Conservation (phyloP, 208 protist genomes). For the Kentomonas sorsogonicus region DNA sequence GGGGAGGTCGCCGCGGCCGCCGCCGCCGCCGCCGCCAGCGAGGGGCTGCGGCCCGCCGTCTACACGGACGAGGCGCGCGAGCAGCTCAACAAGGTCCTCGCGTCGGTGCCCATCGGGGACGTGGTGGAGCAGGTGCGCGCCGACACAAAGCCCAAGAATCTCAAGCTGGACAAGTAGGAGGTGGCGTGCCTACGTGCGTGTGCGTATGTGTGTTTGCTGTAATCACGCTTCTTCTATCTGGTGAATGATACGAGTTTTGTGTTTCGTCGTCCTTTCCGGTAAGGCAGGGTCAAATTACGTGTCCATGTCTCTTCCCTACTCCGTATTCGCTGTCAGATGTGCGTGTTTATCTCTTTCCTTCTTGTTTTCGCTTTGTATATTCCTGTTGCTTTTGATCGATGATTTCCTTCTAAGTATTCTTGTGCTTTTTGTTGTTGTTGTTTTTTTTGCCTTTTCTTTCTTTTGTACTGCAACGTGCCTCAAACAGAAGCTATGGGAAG, state of each 20-base stretch:
- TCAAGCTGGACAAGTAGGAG: not conserved
- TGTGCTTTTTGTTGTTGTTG: conserved; percentile 1
- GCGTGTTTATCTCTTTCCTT: not conserved
- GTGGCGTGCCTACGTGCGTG: not conserved
- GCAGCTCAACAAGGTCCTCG: conserved; percentile 1
- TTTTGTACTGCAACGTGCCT: no score
- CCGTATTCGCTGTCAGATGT: not conserved
- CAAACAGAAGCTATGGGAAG: no score
- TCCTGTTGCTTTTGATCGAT: not conserved
- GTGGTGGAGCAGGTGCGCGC: conserved; percentile 64
- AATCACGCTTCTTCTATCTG: no score
- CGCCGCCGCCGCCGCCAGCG: not conserved
- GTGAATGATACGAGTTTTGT: no score
- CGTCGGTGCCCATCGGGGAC: conserved; percentile 23
- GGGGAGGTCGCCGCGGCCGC: not conserved
- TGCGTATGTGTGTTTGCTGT: conserved; percentile 1
- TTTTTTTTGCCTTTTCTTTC: conserved; percentile 7
- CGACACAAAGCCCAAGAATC: conserved; percentile 36
- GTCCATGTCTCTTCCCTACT: not conserved
- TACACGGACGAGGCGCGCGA: not conserved
- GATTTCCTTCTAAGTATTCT: not conserved
- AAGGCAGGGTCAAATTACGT: no score
- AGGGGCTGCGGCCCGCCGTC: not conserved
- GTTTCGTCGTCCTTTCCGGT: no score
- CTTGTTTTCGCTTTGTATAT: no score